A percentile compares a stretch with the other conserved stretches of the same genome.
phyloP scores from a whole-genome alignment of 805 yeast genomes.

The Sporopachydermia lactativora region DNA sequence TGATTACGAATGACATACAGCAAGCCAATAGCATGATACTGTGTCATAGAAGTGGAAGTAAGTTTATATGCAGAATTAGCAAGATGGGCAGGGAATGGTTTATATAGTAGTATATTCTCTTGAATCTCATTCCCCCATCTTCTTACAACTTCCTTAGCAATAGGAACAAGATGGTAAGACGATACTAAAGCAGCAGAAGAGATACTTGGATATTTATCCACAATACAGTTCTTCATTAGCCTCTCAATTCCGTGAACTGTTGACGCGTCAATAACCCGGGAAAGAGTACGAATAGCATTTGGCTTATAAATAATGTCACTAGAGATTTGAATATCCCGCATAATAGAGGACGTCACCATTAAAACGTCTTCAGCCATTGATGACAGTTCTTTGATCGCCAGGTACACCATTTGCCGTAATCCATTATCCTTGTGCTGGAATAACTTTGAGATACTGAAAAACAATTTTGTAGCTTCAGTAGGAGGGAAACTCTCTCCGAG shows the following conservation, averaged over 20 bases:
- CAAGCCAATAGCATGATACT: slow-evolving; percentile 91
- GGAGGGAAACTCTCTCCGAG: slow-evolving; percentile 80
- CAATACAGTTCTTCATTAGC: slow-evolving; percentile 81
- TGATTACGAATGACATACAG: slow-evolving; percentile 77
- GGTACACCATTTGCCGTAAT: slow-evolving; percentile 83
- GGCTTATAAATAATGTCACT: slow-evolving; percentile 72
- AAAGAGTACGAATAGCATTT: slow-evolving; percentile 84
- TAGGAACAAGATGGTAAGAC: slow-evolving; percentile 79
- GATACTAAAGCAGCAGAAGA: slow-evolving; percentile 91
- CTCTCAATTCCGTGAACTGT: slow-evolving; percentile 92
- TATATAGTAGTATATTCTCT: slow-evolving; percentile 66
- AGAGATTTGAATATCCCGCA: slow-evolving; percentile 93
- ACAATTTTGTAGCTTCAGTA: slow-evolving; percentile 81
- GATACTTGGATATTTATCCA: slow-evolving; percentile 75
- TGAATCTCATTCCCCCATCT: slow-evolving; percentile 91
- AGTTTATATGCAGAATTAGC: slow-evolving; percentile 33
- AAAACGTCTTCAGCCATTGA: slow-evolving; percentile 78
- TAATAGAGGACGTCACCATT: slow-evolving; percentile 95
- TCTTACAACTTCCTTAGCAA: slow-evolving; percentile 82
- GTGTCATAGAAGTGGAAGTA: slow-evolving; percentile 67
- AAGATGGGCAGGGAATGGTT: slow-evolving; percentile 18
- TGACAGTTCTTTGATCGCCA: slow-evolving; percentile 86
- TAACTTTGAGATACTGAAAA: slow-evolving; percentile 86
- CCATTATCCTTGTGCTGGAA: slow-evolving; percentile 83
- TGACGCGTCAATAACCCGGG: slow-evolving; percentile 77